Percentiles rank a stretch among this genome's conserved stretches.
Evolutionary conservation across 1,284 basidiomycete species (phyloP).

Genomic region (Rhodotorula sp.): DNA sequence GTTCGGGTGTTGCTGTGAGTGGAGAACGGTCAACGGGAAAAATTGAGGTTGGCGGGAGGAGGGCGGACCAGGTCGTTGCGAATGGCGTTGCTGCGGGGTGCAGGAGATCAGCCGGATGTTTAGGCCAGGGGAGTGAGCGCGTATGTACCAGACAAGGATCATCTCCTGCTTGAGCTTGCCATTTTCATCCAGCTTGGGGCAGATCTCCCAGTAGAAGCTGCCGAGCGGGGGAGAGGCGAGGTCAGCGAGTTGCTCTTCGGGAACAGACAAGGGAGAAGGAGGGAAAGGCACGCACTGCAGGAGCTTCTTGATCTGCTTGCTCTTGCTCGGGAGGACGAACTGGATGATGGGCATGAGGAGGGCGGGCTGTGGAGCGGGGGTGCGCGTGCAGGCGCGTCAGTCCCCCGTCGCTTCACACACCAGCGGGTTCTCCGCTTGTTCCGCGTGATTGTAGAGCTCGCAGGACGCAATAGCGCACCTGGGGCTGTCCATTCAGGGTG

Average conservation of each 20-base stretch:
- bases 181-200: slow-evolving; percentile 94
- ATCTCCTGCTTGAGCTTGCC: slow-evolving; percentile 99
- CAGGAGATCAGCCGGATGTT: background rate
- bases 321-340: slow-evolving; percentile 90
- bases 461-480: slow-evolving; percentile 50
- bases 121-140: background rate
- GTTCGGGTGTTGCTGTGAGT: slow-evolving; percentile 82
- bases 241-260: background rate
- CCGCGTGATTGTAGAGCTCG: slow-evolving; percentile 5
- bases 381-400: background rate
- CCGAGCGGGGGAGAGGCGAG: background rate
- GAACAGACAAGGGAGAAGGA: background rate
- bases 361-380: slow-evolving; percentile 30
- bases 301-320: slow-evolving; percentile 97
- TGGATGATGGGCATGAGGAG: slow-evolving; percentile 99
- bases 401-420: too few relatives aligned
- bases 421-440: slow-evolving; percentile 37
- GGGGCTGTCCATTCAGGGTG: slow-evolving; percentile 90
- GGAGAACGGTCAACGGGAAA: background rate
- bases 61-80: slow-evolving; percentile 75
- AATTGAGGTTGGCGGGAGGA: slow-evolving; percentile 56
- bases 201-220: slow-evolving; percentile 99
- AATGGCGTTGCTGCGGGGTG: slow-evolving; percentile 70
- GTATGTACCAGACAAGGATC: slow-evolving; percentile 80
- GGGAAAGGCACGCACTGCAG: slow-evolving; percentile 60